phyloP scores from a whole-genome alignment of 192 early-diverging fungal genomes.

The Coemansia umbellata region DNA sequence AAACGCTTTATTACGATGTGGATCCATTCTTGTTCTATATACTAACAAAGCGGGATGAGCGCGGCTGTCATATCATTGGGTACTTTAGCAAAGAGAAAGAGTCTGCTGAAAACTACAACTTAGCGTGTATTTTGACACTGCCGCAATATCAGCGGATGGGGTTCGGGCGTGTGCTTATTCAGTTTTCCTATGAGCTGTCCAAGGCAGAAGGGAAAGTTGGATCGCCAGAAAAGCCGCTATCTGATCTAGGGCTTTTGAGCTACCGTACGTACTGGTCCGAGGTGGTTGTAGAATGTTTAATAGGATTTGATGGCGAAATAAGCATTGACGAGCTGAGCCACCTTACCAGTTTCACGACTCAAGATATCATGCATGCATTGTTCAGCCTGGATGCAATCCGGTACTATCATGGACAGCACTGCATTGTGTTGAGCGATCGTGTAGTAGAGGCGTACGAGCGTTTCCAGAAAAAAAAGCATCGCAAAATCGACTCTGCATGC shows the following conservation, averaged over 20 bases:
- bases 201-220: conserved; percentile 91
- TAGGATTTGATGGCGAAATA: conserved; percentile 72
- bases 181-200: conserved; percentile 96
- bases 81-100: conserved; percentile 99
- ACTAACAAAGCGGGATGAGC: conserved; percentile 82
- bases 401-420: conserved; percentile 86
- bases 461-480: conserved; percentile 70
- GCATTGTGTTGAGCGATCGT: conserved; percentile 83
- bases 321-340: conserved; percentile 87
- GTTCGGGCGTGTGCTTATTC: conserved; percentile 89
- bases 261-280: conserved; percentile 98
- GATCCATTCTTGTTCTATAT: conserved; percentile 98
- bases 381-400: conserved; percentile 85
- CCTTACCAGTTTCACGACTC: conserved; percentile 77
- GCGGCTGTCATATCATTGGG: conserved; percentile 88
- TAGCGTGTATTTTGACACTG: conserved; percentile 97
- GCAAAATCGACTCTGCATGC: conserved; percentile 74
- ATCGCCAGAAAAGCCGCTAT: conserved; percentile 97
- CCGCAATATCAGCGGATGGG: conserved; percentile 97
- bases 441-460: conserved; percentile 79
- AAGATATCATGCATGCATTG: conserved; percentile 90
- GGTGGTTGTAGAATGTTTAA: conserved; percentile 72
- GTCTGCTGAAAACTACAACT: conserved; percentile 91
- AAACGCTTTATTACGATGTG: conserved; percentile 97
- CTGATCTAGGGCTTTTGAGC: conserved; percentile 89